Evolutionary conservation across 768 basidiomycete genomes (phyloP).

Genomic region (Trametes coccinea): DNA sequence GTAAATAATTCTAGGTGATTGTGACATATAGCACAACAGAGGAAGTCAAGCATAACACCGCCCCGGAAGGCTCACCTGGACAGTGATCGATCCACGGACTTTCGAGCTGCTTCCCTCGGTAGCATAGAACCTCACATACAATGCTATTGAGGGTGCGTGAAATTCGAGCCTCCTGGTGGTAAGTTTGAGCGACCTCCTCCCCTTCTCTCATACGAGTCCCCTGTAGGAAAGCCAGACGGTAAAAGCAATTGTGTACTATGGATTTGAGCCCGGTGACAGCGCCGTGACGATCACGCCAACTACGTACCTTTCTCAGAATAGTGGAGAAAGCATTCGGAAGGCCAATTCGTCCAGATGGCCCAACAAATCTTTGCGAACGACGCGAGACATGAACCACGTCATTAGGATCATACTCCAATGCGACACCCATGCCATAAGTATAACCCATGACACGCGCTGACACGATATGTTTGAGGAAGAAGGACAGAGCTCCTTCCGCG

Average conservation of each 20-base stretch:
- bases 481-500: conserved; percentile 50
- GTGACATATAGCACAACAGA: neutral
- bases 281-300: too few species aligned
- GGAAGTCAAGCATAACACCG: neutral
- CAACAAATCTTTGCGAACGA: conserved; percentile 32
- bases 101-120: conserved; percentile 30
- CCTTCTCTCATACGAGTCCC: neutral
- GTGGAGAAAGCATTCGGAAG: conserved; percentile 12
- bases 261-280: too few species aligned
- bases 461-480: conserved; percentile 49
- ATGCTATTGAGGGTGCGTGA: conserved; percentile 22
- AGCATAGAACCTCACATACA: conserved; percentile 32
- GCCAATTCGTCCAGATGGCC: conserved; percentile 26
- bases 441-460: conserved; percentile 47
- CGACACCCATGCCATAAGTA: conserved; percentile 49
- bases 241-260: too few species aligned
- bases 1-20: conserved; percentile 34
- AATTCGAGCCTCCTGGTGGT: neutral
- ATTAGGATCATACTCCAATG: conserved; percentile 35
- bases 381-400: conserved; percentile 45
- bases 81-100: conserved; percentile 39
- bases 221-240: neutral
- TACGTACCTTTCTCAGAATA: conserved; percentile 16
- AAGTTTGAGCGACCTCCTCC: neutral
- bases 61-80: conserved; percentile 26